phyloP scores from a whole-genome alignment of 495 filamentous ascomycete species.

The Talaromyces thailandensis region DNA sequence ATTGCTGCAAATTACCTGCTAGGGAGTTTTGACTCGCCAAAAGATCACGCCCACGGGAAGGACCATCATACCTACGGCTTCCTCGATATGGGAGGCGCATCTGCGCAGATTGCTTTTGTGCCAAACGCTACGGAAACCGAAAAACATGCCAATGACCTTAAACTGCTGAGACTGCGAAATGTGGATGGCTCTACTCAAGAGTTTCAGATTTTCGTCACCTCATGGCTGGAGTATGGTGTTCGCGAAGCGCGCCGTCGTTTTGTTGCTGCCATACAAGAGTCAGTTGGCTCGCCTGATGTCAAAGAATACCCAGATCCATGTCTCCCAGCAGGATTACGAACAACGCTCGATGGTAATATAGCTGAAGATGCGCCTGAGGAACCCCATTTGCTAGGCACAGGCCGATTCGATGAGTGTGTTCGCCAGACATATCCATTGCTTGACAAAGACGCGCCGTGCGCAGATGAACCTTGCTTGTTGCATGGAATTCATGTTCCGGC shows the following conservation, averaged over 20 bases:
- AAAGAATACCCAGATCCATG: conserved; percentile 85
- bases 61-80: conserved; percentile 96
- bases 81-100: conserved; percentile 96
- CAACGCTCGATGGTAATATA: conserved; percentile 48
- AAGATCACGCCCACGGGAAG: conserved; percentile 67
- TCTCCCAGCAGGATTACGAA: conserved; percentile 67
- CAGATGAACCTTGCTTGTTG: conserved; percentile 76
- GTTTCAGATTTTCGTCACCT: conserved; percentile 86
- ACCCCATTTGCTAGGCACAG: conserved; percentile 65
- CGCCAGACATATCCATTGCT: conserved; percentile 74
- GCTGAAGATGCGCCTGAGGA: conserved; percentile 18
- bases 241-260: conserved; percentile 83
- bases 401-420: conserved; percentile 78
- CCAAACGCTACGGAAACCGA: conserved; percentile 85
- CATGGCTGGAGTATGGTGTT: conserved; percentile 94
- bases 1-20: conserved; percentile 95
- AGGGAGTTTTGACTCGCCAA: conserved; percentile 81
- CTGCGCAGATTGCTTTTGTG: conserved; percentile 94
- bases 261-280: conserved; percentile 57
- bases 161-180: conserved; percentile 71
- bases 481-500: conserved; percentile 86
- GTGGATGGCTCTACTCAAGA: conserved; percentile 68
- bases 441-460: conserved; percentile 80
- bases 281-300: conserved; percentile 39
- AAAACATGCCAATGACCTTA: conserved; percentile 87